Evolutionary conservation across 164 flowering plant species (phyloP), one percentile per base, ranked within the genome.

Genomic region (Dillenia suffruticosa): DNA sequence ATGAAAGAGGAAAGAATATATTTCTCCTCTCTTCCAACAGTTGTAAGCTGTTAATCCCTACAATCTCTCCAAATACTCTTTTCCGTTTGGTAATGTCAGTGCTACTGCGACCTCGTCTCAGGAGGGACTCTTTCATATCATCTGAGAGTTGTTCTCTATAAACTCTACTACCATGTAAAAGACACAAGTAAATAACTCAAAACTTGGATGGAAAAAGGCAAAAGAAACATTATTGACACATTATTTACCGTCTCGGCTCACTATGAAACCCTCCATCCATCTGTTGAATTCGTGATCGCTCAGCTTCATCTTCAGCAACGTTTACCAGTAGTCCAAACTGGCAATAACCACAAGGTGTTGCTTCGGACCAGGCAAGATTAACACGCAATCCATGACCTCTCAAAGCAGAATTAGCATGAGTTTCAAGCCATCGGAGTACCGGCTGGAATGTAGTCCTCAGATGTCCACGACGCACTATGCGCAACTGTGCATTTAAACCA

Each of bases 401-500:
- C 61, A 93, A 72, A 63, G 79, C 77, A 68, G 92, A 89, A 68
- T 93, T 93, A 56, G 84, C 98, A 81, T 88, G 85, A 26, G 86
- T 83, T 58, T 86, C 90, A 66, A 93, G 84, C 98, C 98, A 93
- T 63, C 63, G 63, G 54, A 90, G 64, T 54, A 93, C 77, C 54
- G 82, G 84, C 59, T 63, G 63, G 72, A 88, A 83, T 46, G 90
- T 80, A 50, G 51, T 46, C 54, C 71, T 74, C 53, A 93, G 70
- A 63, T 76, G 86, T 43, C 92, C 97, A 64, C 68, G 73, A n/a
- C 84, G 87, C 61, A 87, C 97, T 59, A 93, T 53, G 46, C 98
- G 97, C 61, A 93, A 63, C 61, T 90, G 96, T 43, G 97, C 97
- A 80, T 90, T 93, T 55, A 93, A 75, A 72, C 98, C 98, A 68